Percentiles rank a stretch among this genome's conserved stretches.
These are phyloP conservation scores for Bruguiera parviflora DNA, from an alignment of 345 rosid species.

Conservation along the genomic window DNA sequence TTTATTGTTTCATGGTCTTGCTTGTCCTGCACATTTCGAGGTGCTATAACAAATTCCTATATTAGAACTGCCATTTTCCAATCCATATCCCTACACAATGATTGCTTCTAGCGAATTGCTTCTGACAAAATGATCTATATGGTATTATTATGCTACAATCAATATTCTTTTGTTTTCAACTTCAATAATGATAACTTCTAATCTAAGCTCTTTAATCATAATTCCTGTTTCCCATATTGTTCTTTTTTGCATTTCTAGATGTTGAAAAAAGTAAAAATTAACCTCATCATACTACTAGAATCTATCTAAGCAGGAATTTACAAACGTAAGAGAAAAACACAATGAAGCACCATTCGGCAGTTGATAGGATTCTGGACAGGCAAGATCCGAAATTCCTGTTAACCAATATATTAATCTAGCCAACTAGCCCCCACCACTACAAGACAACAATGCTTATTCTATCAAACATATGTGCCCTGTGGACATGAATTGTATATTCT, in stretches of 20 bases:
- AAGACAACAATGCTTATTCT: no score
- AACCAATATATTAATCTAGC: no score
- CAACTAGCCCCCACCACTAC: no score
- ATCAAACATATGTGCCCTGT: no score
- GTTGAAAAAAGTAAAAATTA: background rate
- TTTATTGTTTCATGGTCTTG: background rate
- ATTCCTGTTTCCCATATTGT: constrained; percentile 1
- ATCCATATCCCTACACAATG: background rate
- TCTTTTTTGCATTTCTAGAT: background rate
- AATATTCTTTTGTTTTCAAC: background rate
- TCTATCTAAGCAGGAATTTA: background rate
- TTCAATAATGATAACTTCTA: constrained; percentile 16
- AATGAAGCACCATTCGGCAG: background rate
- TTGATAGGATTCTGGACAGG: no score
- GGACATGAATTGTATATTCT: background rate
- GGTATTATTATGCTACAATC: constrained; percentile 3
- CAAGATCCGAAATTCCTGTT: no score
- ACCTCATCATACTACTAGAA: background rate
- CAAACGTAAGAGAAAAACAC: background rate
- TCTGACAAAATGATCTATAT: constrained; percentile 12
- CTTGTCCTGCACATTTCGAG: background rate
- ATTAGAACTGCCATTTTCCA: background rate
- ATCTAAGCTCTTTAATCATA: constrained; percentile 8
- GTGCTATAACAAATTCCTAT: background rate
- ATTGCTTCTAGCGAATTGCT: background rate